phyloP scores from a whole-genome alignment of 257 asterid genomes.

The Lavandula angustifolia region DNA sequence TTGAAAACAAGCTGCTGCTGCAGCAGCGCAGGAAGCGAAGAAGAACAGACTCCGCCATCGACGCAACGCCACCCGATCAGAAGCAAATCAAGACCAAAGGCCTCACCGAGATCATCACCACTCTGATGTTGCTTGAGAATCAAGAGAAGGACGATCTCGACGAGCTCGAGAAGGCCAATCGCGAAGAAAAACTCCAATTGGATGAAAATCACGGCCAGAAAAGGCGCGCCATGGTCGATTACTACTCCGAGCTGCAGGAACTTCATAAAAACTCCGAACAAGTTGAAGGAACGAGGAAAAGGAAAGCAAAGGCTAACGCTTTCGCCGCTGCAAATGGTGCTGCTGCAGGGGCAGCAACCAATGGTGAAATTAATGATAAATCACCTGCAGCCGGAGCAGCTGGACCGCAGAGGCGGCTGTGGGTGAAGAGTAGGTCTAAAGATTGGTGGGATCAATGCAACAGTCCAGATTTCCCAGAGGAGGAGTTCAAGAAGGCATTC shows the following conservation, averaged over 20 bases:
- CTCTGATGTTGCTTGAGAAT: constrained; percentile 72
- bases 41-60: constrained; percentile 33
- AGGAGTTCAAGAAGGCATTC: constrained; percentile 81
- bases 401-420: constrained; percentile 70
- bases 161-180: constrained; percentile 39
- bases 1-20: constrained; percentile 38
- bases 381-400: constrained; percentile 27
- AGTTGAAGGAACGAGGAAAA: constrained; percentile 45
- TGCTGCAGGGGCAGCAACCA: not conserved
- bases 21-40: constrained; percentile 48
- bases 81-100: constrained; percentile 71
- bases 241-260: constrained; percentile 50
- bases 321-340: constrained; percentile 39
- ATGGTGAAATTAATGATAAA: constrained; percentile 3
- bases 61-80: constrained; percentile 7
- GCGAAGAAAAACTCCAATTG: constrained; percentile 50
- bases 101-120: constrained; percentile 73
- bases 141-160: constrained; percentile 64
- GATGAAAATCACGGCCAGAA: constrained; percentile 54
- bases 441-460: constrained; percentile 98
- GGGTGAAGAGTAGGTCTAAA: constrained; percentile 87
- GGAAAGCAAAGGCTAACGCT: constrained; percentile 49
- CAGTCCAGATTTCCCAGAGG: constrained; percentile 87
- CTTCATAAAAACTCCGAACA: constrained; percentile 41
- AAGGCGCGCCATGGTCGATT: constrained; percentile 59